phyloP scores from a whole-genome alignment of 345 rosid genomes.

The Dimocarpus longan region DNA sequence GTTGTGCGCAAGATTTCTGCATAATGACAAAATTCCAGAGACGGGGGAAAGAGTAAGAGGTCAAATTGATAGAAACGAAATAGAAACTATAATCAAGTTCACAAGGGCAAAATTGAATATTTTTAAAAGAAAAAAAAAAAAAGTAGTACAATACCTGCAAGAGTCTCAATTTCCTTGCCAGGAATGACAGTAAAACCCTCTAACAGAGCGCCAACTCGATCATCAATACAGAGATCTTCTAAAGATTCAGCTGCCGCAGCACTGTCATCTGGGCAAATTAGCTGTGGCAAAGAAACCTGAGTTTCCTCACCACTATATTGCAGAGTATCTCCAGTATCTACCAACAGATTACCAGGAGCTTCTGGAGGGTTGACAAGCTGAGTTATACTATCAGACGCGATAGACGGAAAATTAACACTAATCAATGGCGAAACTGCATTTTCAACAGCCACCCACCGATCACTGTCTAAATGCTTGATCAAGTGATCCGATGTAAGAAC shows the following conservation, averaged over 20 bases:
- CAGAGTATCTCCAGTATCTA: constrained; percentile 53
- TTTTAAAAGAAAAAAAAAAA: constrained; percentile 7
- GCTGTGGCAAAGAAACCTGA: constrained; percentile 14
- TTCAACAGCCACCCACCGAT: constrained; percentile 96
- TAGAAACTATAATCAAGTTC: neutral
- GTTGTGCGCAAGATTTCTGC: constrained; percentile 77
- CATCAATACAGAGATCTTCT: constrained; percentile 69
- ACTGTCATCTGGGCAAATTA: constrained; percentile 23
- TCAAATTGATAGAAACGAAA: neutral
- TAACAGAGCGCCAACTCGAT: constrained; percentile 70
- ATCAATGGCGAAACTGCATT: constrained; percentile 90
- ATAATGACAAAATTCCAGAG: constrained; percentile 23
- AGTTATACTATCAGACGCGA: constrained; percentile 73
- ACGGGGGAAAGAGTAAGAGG: constrained; percentile 17
- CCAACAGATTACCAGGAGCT: constrained; percentile 88
- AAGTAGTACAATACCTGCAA: constrained; percentile 61
- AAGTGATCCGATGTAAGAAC: constrained; percentile 85
- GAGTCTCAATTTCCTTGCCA: constrained; percentile 78
- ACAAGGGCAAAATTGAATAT: neutral
- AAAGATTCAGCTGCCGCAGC: constrained; percentile 35
- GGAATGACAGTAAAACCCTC: constrained; percentile 66
- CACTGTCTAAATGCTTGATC: constrained; percentile 75
- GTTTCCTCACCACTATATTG: constrained; percentile 47
- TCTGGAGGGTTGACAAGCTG: constrained; percentile 89
- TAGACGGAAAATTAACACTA: constrained; percentile 49